Evolutionary conservation across 1,139 yeast genomes (phyloP).

Genomic region (Yamadazyma triangularis): DNA sequence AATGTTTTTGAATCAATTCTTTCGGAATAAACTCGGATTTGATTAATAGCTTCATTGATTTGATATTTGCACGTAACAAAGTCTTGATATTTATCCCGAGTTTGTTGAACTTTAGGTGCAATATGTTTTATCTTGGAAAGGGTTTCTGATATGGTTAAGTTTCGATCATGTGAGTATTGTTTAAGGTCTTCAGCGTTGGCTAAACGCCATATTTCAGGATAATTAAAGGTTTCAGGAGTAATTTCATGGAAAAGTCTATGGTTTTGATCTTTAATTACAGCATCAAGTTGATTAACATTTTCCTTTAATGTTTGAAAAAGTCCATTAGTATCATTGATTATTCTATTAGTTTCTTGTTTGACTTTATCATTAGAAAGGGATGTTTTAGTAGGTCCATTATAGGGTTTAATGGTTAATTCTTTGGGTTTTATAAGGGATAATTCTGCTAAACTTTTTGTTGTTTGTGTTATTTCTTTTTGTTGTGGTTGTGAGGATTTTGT

Average conservation of each 20-base stretch:
- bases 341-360: constrained; percentile 11
- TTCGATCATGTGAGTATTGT: background rate
- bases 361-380: constrained; percentile 7
- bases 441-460: no score
- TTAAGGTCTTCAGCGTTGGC: constrained; percentile 1
- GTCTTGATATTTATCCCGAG: constrained; percentile 2
- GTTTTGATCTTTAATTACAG: constrained; percentile 9
- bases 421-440: no score
- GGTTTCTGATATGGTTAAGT: background rate
- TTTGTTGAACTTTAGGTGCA: constrained; percentile 1
- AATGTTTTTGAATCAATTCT: constrained; percentile 1
- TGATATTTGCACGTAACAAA: constrained; percentile 5
- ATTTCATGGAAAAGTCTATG: no score
- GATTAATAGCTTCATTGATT: constrained; percentile 8
- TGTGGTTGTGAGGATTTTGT: no score
- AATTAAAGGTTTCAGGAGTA: constrained; percentile 1
- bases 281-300: constrained; percentile 11
- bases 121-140: constrained; percentile 1
- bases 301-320: constrained; percentile 11
- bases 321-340: constrained; percentile 18
- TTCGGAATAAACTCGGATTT: constrained; percentile 5
- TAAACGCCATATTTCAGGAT: constrained; percentile 1
- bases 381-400: constrained; percentile 5
- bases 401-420: no score
- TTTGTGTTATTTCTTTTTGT: no score